Conservation (phyloP, 1,284 basidiomycete genomes). For the Trametes polyzona region DNA sequence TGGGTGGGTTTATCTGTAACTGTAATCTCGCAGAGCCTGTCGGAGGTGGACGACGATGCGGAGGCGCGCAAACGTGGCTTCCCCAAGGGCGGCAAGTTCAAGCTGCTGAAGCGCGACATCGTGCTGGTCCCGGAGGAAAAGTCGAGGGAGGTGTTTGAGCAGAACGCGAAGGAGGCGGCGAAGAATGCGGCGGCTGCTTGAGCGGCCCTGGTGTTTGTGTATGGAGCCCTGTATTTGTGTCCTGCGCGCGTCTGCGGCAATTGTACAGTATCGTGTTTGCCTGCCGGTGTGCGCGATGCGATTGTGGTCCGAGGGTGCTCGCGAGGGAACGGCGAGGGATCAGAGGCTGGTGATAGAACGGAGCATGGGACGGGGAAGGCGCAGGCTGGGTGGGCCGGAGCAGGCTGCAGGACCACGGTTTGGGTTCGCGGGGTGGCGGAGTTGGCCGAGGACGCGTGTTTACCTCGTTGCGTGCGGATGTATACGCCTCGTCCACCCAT, state of each 20-base stretch:
- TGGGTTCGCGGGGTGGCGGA: constrained; percentile 11
- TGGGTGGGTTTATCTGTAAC: neutral
- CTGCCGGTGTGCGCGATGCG: constrained; percentile 14
- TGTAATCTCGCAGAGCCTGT: constrained; percentile 46
- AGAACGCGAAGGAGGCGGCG: constrained; percentile 31
- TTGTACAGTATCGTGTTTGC: constrained; percentile 21
- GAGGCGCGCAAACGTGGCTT: constrained; percentile 66
- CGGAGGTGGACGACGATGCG: constrained; percentile 53
- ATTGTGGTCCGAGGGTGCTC: constrained; percentile 9
- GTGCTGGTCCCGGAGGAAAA: constrained; percentile 61
- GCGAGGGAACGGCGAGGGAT: neutral
- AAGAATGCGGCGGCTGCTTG: constrained; percentile 25
- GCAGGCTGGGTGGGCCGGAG: neutral
- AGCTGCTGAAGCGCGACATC: constrained; percentile 64
- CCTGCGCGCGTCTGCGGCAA: constrained; percentile 8
- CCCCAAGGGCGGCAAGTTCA: constrained; percentile 60
- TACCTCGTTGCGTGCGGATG: constrained; percentile 31
- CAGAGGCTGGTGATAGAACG: constrained; percentile 13
- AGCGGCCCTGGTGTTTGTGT: constrained; percentile 4
- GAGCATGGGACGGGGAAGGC: constrained; percentile 14
- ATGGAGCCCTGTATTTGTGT: neutral
- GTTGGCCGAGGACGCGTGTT: constrained; percentile 32
- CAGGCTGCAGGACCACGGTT: constrained; percentile 1
- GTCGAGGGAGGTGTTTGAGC: constrained; percentile 38
- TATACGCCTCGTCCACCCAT: constrained; percentile 10